Conservation (phyloP, 2,329 filamentous ascomycete genomes). For the Pseudogymnoascus sp. region DNA sequence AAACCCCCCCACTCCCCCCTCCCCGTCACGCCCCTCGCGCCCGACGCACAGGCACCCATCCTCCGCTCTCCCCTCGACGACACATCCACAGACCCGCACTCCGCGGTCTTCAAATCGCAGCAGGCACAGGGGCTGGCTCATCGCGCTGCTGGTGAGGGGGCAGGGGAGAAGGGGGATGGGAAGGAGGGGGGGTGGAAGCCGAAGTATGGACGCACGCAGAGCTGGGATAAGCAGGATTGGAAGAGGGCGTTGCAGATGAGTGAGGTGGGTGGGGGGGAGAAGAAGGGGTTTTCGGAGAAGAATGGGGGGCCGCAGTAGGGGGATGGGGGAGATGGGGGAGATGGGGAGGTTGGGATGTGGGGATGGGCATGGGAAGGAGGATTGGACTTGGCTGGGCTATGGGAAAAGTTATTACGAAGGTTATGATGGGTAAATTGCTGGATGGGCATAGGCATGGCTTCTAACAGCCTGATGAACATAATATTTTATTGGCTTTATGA, state of each 20-base stretch:
- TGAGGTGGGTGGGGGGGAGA: constrained; percentile 30
- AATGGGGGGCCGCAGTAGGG: background rate
- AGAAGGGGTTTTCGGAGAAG: constrained; percentile 14
- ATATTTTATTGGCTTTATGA: background rate
- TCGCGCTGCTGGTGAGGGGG: background rate
- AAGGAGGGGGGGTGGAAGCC: background rate
- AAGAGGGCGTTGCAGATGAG: constrained; percentile 44
- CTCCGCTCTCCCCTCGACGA: background rate
- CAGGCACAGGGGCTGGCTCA: background rate
- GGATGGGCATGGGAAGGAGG: background rate
- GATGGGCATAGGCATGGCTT: background rate
- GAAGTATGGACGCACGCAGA: constrained; percentile 22
- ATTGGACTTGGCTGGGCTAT: background rate
- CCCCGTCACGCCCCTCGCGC: background rate
- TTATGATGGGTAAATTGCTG: background rate
- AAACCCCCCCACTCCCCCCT: background rate
- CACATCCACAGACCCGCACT: background rate
- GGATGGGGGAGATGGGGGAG: background rate
- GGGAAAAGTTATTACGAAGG: background rate
- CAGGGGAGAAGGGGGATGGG: background rate
- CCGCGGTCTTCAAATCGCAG: background rate
- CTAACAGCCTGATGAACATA: background rate
- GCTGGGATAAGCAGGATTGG: constrained; percentile 41
- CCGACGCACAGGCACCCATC: background rate
- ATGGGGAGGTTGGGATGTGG: background rate